Conservation (phyloP, 345 rosid species). For the Hibiscus trionum region DNA sequence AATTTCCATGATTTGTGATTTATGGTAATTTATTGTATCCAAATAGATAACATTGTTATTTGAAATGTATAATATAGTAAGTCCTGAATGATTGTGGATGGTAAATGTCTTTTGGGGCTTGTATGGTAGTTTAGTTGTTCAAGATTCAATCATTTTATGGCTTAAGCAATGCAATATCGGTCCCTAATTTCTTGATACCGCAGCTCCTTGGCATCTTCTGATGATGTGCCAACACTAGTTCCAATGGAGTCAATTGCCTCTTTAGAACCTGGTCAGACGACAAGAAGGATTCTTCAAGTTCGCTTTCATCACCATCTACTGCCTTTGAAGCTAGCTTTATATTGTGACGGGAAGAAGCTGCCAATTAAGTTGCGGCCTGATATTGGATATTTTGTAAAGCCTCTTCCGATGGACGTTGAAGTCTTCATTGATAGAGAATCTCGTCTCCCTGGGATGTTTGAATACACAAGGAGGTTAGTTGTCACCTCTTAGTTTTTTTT, state of each 20-base stretch:
- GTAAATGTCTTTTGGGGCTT: not conserved
- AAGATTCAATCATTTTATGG: not conserved
- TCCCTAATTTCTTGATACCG: not conserved
- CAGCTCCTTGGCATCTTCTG: not conserved
- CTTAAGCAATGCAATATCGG: not conserved
- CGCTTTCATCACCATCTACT: conserved; percentile 83
- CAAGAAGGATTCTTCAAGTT: conserved; percentile 60
- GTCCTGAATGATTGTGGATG: not conserved
- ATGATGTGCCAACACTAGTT: not conserved
- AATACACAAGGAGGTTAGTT: conserved; percentile 68
- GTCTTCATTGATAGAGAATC: conserved; percentile 53
- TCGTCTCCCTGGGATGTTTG: conserved; percentile 84
- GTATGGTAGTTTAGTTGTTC: not conserved
- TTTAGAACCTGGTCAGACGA: conserved; percentile 57
- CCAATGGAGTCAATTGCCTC: conserved; percentile 36
- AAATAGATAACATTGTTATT: not conserved
- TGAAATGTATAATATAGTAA: not conserved
- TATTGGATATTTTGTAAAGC: conserved; percentile 91
- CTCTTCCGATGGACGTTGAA: conserved; percentile 55
- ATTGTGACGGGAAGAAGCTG: conserved; percentile 46
- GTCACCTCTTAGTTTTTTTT: conserved; percentile 15
- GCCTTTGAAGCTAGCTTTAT: conserved; percentile 65
- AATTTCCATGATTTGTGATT: not conserved
- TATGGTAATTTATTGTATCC: not conserved
- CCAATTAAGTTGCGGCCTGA: conserved; percentile 87